These are phyloP conservation scores for Strobilomyces dryophilus DNA, from an alignment of 768 basidiomycete genomes.

Conservation along the genomic window DNA sequence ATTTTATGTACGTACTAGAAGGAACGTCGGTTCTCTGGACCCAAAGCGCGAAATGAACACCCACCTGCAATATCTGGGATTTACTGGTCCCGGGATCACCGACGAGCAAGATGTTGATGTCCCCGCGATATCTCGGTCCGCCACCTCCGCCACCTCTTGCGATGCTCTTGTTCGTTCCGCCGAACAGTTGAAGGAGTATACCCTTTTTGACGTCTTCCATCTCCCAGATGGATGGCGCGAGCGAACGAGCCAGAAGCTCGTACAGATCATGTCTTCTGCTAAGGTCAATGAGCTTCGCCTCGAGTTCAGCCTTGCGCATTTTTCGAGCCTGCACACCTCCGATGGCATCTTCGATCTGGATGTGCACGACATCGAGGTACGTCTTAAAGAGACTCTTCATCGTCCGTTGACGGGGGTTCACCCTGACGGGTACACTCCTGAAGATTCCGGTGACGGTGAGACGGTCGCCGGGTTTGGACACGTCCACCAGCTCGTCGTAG, in stretches of 20 bases:
- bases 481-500: conserved; percentile 98
- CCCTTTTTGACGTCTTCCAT: conserved; percentile 99
- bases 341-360: conserved; percentile 54
- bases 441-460: conserved; percentile 91
- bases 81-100: conserved; percentile 98
- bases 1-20: conserved; percentile 96
- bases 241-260: conserved; percentile 73
- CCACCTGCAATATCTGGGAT: conserved; percentile 88
- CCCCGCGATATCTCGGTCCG: conserved; percentile 93
- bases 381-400: conserved; percentile 98
- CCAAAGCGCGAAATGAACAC: conserved; percentile 10
- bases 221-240: conserved; percentile 95
- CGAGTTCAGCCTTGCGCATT: conserved; percentile 63
- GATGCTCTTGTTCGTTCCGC: conserved; percentile 96
- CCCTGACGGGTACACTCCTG: conserved; percentile 90
- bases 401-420: conserved; percentile 86
- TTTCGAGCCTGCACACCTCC: conserved; percentile 35
- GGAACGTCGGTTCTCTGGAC: neutral
- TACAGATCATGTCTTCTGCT: conserved; percentile 79
- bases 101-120: conserved; percentile 95
- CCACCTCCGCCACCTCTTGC: conserved; percentile 91
- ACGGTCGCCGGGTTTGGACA: conserved; percentile 94
- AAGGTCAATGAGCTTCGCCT: conserved; percentile 70
- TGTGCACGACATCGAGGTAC: conserved; percentile 92
- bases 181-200: conserved; percentile 91